Conservation (phyloP, 768 basidiomycete genomes). For the Tylopilus subfusipes region DNA sequence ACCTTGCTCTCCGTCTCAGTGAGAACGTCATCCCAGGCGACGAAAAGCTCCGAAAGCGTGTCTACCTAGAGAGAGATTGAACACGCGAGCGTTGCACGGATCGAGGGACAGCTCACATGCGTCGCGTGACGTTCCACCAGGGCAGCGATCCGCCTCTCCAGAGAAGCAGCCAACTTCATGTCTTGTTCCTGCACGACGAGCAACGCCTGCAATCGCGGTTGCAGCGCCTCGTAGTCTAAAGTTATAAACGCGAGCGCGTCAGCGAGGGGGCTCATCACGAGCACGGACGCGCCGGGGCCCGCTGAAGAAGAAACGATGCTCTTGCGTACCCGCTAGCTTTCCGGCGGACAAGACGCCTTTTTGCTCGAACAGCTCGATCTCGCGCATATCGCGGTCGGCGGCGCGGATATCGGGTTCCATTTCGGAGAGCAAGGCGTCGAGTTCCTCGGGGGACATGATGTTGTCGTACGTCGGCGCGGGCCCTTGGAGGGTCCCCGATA, state of each 20-base stretch:
- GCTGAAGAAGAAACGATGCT: neutral
- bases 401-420: slow-evolving; percentile 83
- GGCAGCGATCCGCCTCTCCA: slow-evolving; percentile 63
- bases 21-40: slow-evolving; percentile 79
- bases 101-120: slow-evolving; percentile 45
- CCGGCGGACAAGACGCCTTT: slow-evolving; percentile 73
- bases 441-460: slow-evolving; percentile 66
- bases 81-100: neutral
- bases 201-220: slow-evolving; percentile 64
- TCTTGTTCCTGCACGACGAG: slow-evolving; percentile 60
- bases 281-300: no score
- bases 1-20: slow-evolving; percentile 63
- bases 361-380: slow-evolving; percentile 66
- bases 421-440: slow-evolving; percentile 68
- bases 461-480: slow-evolving; percentile 53
- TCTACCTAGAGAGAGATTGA: slow-evolving; percentile 53
- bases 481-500: slow-evolving; percentile 57
- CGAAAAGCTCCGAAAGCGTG: slow-evolving; percentile 77
- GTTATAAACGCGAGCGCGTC: no score
- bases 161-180: slow-evolving; percentile 45
- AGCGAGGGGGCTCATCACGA: neutral
- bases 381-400: slow-evolving; percentile 77
- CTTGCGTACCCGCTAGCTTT: slow-evolving; percentile 52
- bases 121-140: slow-evolving; percentile 69
- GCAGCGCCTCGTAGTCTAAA: slow-evolving; percentile 58